Conservation (phyloP, 2,329 filamentous ascomycete genomes). For the Claviceps sp. region DNA sequence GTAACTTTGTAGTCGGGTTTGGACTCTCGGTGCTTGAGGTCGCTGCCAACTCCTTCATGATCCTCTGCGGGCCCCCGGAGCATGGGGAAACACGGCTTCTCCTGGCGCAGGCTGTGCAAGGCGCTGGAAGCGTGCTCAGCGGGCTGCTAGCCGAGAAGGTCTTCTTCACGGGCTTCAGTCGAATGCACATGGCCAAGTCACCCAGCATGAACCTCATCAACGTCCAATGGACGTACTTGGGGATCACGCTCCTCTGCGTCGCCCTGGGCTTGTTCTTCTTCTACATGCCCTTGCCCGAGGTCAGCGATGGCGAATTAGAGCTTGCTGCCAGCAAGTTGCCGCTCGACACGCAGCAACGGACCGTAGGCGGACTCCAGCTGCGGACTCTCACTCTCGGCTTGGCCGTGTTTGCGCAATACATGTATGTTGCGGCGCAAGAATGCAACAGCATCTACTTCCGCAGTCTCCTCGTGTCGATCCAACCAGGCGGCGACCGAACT, state of each 20-base stretch:
- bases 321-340: constrained; percentile 32
- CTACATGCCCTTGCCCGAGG: constrained; percentile 53
- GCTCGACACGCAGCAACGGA: constrained; percentile 35
- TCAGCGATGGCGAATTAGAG: constrained; percentile 42
- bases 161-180: constrained; percentile 52
- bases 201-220: constrained; percentile 44
- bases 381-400: constrained; percentile 49
- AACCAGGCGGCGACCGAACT: constrained; percentile 16
- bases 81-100: constrained; percentile 65
- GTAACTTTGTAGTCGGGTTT: constrained; percentile 61
- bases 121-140: constrained; percentile 58
- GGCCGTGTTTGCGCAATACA: constrained; percentile 64
- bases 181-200: constrained; percentile 10
- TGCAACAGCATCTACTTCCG: constrained; percentile 48
- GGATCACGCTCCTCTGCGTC: constrained; percentile 62
- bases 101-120: constrained; percentile 64
- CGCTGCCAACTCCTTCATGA: constrained; percentile 62
- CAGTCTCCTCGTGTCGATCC: constrained; percentile 30
- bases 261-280: constrained; percentile 55
- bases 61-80: constrained; percentile 58
- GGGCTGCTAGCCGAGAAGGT: constrained; percentile 60
- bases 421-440: constrained; percentile 65
- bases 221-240: constrained; percentile 79
- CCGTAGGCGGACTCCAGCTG: constrained; percentile 36
- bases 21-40: constrained; percentile 69